phyloP scores from a whole-genome alignment of 371 early-diverging fungal genomes.

The Mortierella sp. region DNA sequence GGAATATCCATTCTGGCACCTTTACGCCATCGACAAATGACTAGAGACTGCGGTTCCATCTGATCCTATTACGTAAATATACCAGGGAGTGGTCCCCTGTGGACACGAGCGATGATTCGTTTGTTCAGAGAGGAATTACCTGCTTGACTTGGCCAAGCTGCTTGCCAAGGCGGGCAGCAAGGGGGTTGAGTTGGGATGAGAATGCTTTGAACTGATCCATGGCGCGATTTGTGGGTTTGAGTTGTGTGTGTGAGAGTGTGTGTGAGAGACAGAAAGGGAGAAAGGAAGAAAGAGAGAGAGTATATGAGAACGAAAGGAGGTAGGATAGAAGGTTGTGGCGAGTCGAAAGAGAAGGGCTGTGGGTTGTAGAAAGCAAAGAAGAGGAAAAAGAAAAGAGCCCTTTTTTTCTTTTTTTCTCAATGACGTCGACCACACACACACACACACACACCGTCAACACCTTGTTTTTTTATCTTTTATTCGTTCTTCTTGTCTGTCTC shows the following conservation, averaged over 20 bases:
- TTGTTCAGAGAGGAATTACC: conserved; percentile 54
- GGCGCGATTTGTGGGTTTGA: conserved; percentile 32
- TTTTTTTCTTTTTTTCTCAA: not conserved
- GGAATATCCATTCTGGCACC: too few species aligned
- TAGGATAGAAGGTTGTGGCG: too few species aligned
- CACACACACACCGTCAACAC: conserved; percentile 3
- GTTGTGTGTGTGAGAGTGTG: conserved; percentile 5
- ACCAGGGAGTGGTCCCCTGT: too few species aligned
- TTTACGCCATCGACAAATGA: too few species aligned
- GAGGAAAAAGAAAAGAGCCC: conserved; percentile 1
- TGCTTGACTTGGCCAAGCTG: conserved; percentile 85
- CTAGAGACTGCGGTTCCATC: too few species aligned
- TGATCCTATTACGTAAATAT: too few species aligned
- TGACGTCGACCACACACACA: not conserved
- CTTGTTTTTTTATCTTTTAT: conserved; percentile 10
- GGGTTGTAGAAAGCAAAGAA: too few species aligned
- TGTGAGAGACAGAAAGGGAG: not conserved
- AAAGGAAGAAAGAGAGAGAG: not conserved
- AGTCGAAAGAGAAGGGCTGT: too few species aligned
- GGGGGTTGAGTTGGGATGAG: conserved; percentile 75
- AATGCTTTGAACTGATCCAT: conserved; percentile 74
- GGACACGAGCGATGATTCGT: too few species aligned
- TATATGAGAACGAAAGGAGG: too few species aligned
- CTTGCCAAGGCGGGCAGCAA: conserved; percentile 76
- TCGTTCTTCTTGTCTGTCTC: not conserved